A percentile compares a stretch with the other conserved stretches of the same genome.
Conservation (phyloP, 2,329 filamentous ascomycete species). For the Cladosporium colombiae region DNA sequence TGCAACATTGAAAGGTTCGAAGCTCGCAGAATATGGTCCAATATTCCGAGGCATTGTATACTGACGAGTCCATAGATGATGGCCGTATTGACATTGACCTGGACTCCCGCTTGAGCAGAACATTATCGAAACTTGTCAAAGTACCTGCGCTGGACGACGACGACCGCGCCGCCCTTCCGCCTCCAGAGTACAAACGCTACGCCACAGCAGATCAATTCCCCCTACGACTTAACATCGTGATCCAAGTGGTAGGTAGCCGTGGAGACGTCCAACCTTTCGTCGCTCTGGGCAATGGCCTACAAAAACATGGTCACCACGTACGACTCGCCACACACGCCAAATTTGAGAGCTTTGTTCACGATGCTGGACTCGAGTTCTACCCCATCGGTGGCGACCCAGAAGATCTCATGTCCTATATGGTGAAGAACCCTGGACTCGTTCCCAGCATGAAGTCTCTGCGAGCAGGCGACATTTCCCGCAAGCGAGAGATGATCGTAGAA, state of each 20-base stretch:
- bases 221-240: constrained; percentile 63
- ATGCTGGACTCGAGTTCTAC: constrained; percentile 76
- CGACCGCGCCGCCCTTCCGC: not conserved
- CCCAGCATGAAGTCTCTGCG: constrained; percentile 72
- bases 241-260: constrained; percentile 73
- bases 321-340: constrained; percentile 71
- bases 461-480: constrained; percentile 68
- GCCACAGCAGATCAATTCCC: constrained; percentile 17
- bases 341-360: constrained; percentile 68
- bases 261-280: constrained; percentile 78
- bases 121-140: constrained; percentile 14
- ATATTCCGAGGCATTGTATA: not conserved
- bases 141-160: not conserved
- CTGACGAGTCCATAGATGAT: constrained; percentile 7
- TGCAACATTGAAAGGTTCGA: not conserved
- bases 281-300: constrained; percentile 65
- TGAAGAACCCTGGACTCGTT: constrained; percentile 78
- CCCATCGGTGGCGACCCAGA: constrained; percentile 76
- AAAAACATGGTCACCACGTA: constrained; percentile 69
- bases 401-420: constrained; percentile 86
- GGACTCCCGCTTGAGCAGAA: constrained; percentile 13
- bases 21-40: not conserved
- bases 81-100: constrained; percentile 21
- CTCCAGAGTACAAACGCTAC: constrained; percentile 14
- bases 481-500: constrained; percentile 70